Percentiles rank a stretch among this genome's conserved stretches.
phyloP scores from a whole-genome alignment of 139 green algal species.

The Yamagishiella unicocca region DNA sequence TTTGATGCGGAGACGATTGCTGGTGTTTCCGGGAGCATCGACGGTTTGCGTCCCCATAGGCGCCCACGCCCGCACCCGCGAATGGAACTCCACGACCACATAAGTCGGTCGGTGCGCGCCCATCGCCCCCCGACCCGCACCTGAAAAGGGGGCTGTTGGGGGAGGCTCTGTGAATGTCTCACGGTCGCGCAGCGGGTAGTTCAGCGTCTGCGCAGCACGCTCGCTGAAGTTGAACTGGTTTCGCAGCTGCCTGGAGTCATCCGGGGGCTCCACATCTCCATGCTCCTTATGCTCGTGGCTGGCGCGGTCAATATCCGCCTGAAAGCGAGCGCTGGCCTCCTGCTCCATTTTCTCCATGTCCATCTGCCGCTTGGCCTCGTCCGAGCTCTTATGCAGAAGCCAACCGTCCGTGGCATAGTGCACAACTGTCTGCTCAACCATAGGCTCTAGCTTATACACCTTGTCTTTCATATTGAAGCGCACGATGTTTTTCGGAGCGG shows the following conservation, averaged over 20 bases:
- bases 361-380: slow-evolving; percentile 87
- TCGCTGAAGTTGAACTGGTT: slow-evolving; percentile 97
- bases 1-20: too few relatives aligned
- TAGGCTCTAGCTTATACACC: slow-evolving; percentile 78
- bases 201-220: slow-evolving; percentile 81
- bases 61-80: too few relatives aligned
- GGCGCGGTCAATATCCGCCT: slow-evolving; percentile 62
- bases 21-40: too few relatives aligned
- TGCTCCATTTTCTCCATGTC: slow-evolving; percentile 81
- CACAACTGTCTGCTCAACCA: slow-evolving; percentile 87
- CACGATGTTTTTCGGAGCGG: slow-evolving; percentile 80
- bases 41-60: too few relatives aligned
- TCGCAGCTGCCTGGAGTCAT: slow-evolving; percentile 82
- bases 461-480: slow-evolving; percentile 86
- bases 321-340: slow-evolving; percentile 61
- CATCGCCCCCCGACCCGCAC: too few relatives aligned
- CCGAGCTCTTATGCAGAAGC: slow-evolving; percentile 82
- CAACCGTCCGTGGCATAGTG: slow-evolving; percentile 88
- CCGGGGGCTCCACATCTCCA: slow-evolving; percentile 59
- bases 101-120: too few relatives aligned
- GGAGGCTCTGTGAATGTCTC: slow-evolving; percentile 87
- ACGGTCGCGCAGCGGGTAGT: slow-evolving; percentile 70
- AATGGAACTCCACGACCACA: too few relatives aligned
- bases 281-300: slow-evolving; percentile 56
- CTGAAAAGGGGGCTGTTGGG: slow-evolving; percentile 67